Evolutionary conservation across 2,329 filamentous ascomycete species (phyloP).

Genomic region (Neopestalotiopsis rosae): DNA sequence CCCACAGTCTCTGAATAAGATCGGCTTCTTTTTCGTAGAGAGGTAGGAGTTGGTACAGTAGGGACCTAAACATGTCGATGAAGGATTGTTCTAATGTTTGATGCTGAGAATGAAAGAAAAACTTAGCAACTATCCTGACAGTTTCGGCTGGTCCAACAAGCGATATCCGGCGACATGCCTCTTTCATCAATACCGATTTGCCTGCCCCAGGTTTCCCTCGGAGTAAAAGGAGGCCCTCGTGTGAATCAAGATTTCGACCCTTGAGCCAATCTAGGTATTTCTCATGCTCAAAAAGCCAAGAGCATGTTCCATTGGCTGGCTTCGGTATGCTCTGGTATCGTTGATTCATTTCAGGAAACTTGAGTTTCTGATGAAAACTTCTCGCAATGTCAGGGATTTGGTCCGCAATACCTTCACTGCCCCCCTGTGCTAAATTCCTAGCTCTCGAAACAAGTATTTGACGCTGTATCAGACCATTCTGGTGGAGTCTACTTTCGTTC

Average conservation of each 20-base stretch:
- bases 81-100: too few relatives aligned
- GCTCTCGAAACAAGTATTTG: too few relatives aligned
- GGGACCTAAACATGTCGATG: constrained; percentile 48
- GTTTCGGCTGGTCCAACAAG: too few relatives aligned
- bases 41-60: not conserved
- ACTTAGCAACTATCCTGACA: too few relatives aligned
- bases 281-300: not conserved
- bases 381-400: too few relatives aligned
- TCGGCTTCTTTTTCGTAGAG: not conserved
- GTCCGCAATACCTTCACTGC: too few relatives aligned
- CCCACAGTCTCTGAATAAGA: too few relatives aligned
- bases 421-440: too few relatives aligned
- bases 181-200: constrained; percentile 50
- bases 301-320: not conserved
- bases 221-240: constrained; percentile 38
- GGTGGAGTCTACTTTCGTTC: too few relatives aligned
- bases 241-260: constrained; percentile 18
- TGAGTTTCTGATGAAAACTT: too few relatives aligned
- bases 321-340: not conserved
- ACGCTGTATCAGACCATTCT: too few relatives aligned
- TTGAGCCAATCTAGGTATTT: not conserved
- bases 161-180: constrained; percentile 38
- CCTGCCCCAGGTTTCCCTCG: constrained; percentile 40
- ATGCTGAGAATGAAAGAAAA: too few relatives aligned
- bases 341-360: not conserved